Base-by-base conservation (phyloP, 2,329 filamentous ascomycete species). In the Didymosphaeria variabile region DNA sequence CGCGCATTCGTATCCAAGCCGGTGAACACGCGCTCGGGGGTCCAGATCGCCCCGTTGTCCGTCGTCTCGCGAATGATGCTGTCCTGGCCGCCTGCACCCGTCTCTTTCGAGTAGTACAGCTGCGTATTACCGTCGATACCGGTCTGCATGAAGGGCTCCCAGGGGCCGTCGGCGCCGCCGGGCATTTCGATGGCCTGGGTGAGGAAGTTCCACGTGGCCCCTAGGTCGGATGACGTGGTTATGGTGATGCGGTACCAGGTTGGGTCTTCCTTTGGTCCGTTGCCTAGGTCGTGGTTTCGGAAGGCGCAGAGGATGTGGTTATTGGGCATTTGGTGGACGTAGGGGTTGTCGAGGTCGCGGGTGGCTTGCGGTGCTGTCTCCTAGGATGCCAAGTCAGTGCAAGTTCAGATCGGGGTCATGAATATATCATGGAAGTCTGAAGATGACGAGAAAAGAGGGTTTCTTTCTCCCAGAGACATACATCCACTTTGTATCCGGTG, bases 111-210 rank as follows among this genome's bases (percentile, higher is more conserved):
- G 64, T 83, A 84, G 66, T 79, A 84, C 50, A 80, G 72, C 66
- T 84, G 79, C 26, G 83, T 58, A 3, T 73, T 71, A 0, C 80
- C 79, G 56, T 82, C 77, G 1, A 64, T 59, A 0, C 77, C 77
- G 2, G 78, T 63, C 5, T 81, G 72, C 21, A 84, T 54, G 61
- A 83, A 83, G 0, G 82, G 82, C 60, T 84, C 82, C 81, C 81
- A 84, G 5, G 79, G 70, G 2, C 82, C 82, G 34, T 79, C 79
- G 15, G 62, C 49, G 6, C 62, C 65, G 17, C 61, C 66, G 0
- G 67, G 56, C 38, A 73, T 67, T 9, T 60, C 53, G 5, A 67
- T 69, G 6, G 74, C 68, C 0, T 66, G 69, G 29, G 59, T 68
- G 2, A 77, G 72, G 60, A 75, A 82, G 13, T 60, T 59, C 71